Evolutionary conservation across 2,329 filamentous ascomycete species (phyloP).

Genomic region (Juglanconis oblonga): DNA sequence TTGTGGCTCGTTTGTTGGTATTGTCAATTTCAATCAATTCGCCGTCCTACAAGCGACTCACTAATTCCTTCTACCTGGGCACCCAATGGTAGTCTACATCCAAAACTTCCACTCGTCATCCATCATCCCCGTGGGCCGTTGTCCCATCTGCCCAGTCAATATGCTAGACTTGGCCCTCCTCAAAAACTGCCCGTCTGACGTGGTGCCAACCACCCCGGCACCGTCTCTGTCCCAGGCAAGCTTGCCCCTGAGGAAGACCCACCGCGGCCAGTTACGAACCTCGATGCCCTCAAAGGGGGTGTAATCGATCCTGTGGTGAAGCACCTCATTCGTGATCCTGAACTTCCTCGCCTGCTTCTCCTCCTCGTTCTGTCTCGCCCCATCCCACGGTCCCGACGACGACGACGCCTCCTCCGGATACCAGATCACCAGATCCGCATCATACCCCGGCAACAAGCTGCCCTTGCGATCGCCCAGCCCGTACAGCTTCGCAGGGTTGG

Average conservation of each 20-base stretch:
- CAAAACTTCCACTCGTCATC: constrained; percentile 15
- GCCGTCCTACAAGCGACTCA: no score
- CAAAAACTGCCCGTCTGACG: constrained; percentile 47
- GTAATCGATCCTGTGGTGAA: constrained; percentile 63
- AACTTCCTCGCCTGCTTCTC: constrained; percentile 25
- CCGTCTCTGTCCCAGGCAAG: constrained; percentile 56
- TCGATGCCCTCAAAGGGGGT: constrained; percentile 57
- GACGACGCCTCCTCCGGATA: constrained; percentile 37
- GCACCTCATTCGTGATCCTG: constrained; percentile 46
- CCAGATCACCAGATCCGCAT: constrained; percentile 59
- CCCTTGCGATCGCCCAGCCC: constrained; percentile 52
- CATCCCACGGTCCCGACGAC: no score
- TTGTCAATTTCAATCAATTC: no score
- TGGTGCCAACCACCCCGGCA: constrained; percentile 46
- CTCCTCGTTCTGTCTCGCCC: neutral
- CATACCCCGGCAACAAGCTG: constrained; percentile 45
- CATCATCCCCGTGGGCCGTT: constrained; percentile 11
- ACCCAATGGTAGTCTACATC: neutral
- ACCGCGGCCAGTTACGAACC: constrained; percentile 60
- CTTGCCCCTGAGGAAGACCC: constrained; percentile 55
- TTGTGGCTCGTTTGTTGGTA: no score
- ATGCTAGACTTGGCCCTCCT: constrained; percentile 14
- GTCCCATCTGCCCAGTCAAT: constrained; percentile 17
- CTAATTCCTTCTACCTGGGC: no score
- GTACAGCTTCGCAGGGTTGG: constrained; percentile 57